These are phyloP conservation scores for Prunus mongolica DNA, from an alignment of 306 rosid species.

Conservation along the genomic window DNA sequence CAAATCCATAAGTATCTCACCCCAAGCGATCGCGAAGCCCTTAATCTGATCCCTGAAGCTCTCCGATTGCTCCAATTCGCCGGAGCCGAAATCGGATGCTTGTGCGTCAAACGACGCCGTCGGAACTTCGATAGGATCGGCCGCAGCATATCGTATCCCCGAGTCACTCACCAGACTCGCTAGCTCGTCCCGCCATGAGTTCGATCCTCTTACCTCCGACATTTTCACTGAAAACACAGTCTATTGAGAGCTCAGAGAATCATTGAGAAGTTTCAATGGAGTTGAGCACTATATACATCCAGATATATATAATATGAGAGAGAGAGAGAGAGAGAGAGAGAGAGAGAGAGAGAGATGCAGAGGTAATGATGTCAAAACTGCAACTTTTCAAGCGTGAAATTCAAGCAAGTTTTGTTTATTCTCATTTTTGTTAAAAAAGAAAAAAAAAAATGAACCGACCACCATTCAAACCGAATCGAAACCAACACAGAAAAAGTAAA, in stretches of 20 bases:
- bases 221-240: conserved; percentile 34
- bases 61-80: conserved; percentile 49
- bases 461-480: conserved; percentile 39
- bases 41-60: conserved; percentile 73
- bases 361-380: conserved; percentile 23
- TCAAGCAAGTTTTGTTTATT: conserved; percentile 41
- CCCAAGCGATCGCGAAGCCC: conserved; percentile 85
- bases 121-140: conserved; percentile 40
- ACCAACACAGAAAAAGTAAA: background rate
- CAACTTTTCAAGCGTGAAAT: conserved; percentile 50
- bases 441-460: conserved; percentile 32
- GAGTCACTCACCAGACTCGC: conserved; percentile 54
- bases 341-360: conserved; percentile 13
- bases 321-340: conserved; percentile 10
- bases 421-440: background rate
- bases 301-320: background rate
- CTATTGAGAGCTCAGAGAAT: background rate
- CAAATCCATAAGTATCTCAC: conserved; percentile 74
- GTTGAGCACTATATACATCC: background rate
- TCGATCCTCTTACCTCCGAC: conserved; percentile 53
- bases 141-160: conserved; percentile 35
- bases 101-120: conserved; percentile 34
- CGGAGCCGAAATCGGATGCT: conserved; percentile 20
- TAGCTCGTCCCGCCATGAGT: conserved; percentile 62
- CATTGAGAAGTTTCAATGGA: conserved; percentile 6